These are phyloP conservation scores for Pythium utonaiense DNA, from an alignment of 352 stramenopile species.

Conservation along the genomic window DNA sequence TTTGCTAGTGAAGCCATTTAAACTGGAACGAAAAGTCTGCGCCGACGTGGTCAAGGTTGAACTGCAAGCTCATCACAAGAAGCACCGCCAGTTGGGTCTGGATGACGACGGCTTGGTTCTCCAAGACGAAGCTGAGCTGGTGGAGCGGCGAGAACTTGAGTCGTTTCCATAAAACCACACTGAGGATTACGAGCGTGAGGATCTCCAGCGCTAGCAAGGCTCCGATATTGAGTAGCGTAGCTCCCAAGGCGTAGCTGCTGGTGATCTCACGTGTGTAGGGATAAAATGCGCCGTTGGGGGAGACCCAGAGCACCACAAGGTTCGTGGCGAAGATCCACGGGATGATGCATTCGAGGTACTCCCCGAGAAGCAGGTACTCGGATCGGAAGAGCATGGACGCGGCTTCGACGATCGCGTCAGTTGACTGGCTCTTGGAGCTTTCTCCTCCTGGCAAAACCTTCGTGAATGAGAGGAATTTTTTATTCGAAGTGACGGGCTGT, in stretches of 20 bases:
- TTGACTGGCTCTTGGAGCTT: background rate
- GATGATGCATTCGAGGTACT: slow-evolving; percentile 25
- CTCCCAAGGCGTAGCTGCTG: background rate
- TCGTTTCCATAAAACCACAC: slow-evolving; percentile 3
- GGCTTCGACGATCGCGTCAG: slow-evolving; percentile 11
- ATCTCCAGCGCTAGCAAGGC: slow-evolving; percentile 1
- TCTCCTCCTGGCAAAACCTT: background rate
- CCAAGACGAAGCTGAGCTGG: slow-evolving; percentile 22
- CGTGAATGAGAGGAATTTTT: background rate
- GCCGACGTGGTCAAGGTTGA: slow-evolving; percentile 19
- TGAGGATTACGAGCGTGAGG: background rate
- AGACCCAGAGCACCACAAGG: slow-evolving; percentile 18
- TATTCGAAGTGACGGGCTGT: background rate
- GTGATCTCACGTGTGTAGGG: background rate
- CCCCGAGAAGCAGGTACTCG: slow-evolving; percentile 20
- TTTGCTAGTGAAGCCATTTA: slow-evolving; percentile 6
- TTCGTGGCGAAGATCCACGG: slow-evolving; percentile 21
- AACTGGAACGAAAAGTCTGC: slow-evolving; percentile 25
- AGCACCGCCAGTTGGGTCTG: slow-evolving; percentile 17
- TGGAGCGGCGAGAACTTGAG: slow-evolving; percentile 13
- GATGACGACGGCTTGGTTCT: slow-evolving; percentile 17
- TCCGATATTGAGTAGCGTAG: background rate
- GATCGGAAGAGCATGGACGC: slow-evolving; percentile 12
- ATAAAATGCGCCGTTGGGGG: slow-evolving; percentile 32
- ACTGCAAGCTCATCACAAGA: slow-evolving; percentile 24